phyloP scores from a whole-genome alignment of 1,139 yeast genomes.

The Saccharomycopsis crataegensis region DNA sequence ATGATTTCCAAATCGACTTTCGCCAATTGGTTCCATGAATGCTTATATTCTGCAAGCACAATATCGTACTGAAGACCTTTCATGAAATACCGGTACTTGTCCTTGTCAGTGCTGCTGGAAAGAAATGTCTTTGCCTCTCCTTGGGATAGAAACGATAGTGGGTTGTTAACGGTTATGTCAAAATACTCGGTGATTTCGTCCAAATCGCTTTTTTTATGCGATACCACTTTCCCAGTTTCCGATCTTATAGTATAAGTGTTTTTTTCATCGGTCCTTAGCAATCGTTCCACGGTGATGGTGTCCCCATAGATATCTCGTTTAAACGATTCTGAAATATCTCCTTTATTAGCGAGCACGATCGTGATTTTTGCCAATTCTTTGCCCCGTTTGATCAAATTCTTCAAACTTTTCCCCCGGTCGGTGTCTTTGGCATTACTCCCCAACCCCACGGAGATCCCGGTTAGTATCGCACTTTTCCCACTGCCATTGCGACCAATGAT shows the following conservation, averaged over 20 bases:
- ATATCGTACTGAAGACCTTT: conserved; percentile 68
- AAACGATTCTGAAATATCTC: conserved; percentile 46
- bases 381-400: conserved; percentile 73
- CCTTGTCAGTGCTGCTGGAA: conserved; percentile 62
- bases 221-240: conserved; percentile 36
- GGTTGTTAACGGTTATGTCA: conserved; percentile 79
- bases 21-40: conserved; percentile 34
- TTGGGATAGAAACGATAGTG: conserved; percentile 88
- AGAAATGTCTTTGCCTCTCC: conserved; percentile 90
- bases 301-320: conserved; percentile 60
- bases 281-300: conserved; percentile 63
- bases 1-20: conserved; percentile 36
- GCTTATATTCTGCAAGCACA: conserved; percentile 44
- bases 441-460: conserved; percentile 83
- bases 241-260: conserved; percentile 48
- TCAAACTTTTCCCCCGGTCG: conserved; percentile 68
- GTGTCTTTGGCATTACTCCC: conserved; percentile 94
- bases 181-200: conserved; percentile 64
- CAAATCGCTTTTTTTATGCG: conserved; percentile 56
- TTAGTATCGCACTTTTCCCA: conserved; percentile 88
- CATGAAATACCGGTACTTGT: conserved; percentile 71
- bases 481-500: conserved; percentile 94
- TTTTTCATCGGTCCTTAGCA: conserved; percentile 46
- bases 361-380: conserved; percentile 52
- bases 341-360: conserved; percentile 56